Conservation (phyloP, 768 basidiomycete genomes). For the Podaxis carcinomalis region DNA sequence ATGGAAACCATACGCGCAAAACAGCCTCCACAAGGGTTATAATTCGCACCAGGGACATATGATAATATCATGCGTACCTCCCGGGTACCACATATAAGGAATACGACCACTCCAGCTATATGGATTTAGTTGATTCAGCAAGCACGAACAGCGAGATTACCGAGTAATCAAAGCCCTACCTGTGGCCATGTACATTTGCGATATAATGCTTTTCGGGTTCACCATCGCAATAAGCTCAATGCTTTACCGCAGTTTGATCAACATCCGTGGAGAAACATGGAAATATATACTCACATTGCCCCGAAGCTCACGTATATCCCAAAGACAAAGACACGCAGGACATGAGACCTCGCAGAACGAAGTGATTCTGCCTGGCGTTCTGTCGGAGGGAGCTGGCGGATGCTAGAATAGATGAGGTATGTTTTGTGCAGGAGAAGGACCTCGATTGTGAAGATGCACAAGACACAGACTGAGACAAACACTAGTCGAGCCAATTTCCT, state of each 20-base stretch:
- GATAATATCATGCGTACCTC: neutral
- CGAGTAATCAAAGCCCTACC: slow-evolving; percentile 16
- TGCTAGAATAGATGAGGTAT: slow-evolving; percentile 25
- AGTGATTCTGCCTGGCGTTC: slow-evolving; percentile 17
- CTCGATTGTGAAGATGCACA: neutral
- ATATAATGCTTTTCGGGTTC: slow-evolving; percentile 16
- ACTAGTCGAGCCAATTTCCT: slow-evolving; percentile 19
- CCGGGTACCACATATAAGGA: slow-evolving; percentile 29
- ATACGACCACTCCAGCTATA: slow-evolving; percentile 28
- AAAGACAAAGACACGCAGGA: slow-evolving; percentile 30
- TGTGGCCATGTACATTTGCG: slow-evolving; percentile 31
- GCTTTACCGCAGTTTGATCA: slow-evolving; percentile 11
- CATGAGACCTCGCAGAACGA: slow-evolving; percentile 20
- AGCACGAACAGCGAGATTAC: neutral
- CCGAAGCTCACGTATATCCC: slow-evolving; percentile 28
- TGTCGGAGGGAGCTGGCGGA: slow-evolving; percentile 11
- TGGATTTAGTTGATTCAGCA: neutral
- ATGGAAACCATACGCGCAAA: neutral
- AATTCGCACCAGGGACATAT: neutral
- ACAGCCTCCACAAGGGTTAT: neutral
- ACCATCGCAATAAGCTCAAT: slow-evolving; percentile 25
- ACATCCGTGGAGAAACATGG: neutral
- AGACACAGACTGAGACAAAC: slow-evolving; percentile 20
- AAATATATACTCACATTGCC: slow-evolving; percentile 20
- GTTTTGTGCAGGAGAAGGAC: neutral